Conservation (phyloP, 176 grass and related monocot species). For the Aegilops longissima region DNA sequence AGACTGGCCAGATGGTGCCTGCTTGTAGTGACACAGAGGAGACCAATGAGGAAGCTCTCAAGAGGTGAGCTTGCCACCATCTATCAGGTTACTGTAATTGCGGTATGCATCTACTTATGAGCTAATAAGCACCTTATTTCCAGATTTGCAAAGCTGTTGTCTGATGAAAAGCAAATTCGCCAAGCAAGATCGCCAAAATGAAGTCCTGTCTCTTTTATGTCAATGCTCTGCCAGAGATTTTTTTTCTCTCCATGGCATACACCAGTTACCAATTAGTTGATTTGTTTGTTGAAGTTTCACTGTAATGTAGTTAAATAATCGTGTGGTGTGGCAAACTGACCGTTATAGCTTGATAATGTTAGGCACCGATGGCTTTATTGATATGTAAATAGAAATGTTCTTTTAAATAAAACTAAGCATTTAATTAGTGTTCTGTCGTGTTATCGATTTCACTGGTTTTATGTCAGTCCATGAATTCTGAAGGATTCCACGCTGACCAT, state of each 20-base stretch:
- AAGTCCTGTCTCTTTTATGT: constrained; percentile 19
- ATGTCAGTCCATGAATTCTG: neutral
- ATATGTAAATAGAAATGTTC: constrained; percentile 4
- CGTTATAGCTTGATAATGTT: neutral
- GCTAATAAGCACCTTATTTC: constrained; percentile 35
- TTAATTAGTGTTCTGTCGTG: neutral
- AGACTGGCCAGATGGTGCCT: constrained; percentile 57
- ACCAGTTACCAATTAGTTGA: constrained; percentile 16
- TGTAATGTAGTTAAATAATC: constrained; percentile 31
- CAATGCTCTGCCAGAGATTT: neutral
- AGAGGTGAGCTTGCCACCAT: constrained; percentile 49
- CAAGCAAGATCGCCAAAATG: constrained; percentile 53
- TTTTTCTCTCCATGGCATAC: constrained; percentile 6
- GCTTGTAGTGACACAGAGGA: constrained; percentile 38
- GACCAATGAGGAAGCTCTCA: constrained; percentile 67
- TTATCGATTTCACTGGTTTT: neutral
- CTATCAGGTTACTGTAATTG: neutral
- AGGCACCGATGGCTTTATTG: neutral
- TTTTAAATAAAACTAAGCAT: constrained; percentile 14
- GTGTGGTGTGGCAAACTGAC: neutral
- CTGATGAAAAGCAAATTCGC: constrained; percentile 54
- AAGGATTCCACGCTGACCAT: neutral
- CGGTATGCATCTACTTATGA: neutral
- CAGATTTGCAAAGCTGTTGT: constrained; percentile 68
- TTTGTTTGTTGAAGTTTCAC: neutral